These are phyloP conservation scores for Lasiosphaeria hispida DNA, from an alignment of 495 filamentous ascomycete species.

Conservation along the genomic window DNA sequence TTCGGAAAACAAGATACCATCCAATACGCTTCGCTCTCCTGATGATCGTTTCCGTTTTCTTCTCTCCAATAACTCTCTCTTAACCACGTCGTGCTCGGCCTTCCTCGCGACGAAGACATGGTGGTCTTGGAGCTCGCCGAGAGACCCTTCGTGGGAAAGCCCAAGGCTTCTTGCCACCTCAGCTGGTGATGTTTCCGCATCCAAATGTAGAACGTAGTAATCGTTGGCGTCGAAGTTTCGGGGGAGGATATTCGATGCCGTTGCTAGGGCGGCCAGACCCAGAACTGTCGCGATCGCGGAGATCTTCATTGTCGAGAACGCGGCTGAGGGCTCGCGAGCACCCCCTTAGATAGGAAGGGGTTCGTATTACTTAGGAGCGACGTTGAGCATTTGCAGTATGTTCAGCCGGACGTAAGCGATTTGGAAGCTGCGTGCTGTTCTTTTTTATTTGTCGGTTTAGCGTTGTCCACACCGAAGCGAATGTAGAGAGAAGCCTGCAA, in stretches of 20 bases:
- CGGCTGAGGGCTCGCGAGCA: conserved; percentile 14
- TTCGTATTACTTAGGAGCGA: neutral
- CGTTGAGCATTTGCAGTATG: neutral
- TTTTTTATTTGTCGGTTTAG: neutral
- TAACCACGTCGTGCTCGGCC: conserved; percentile 61
- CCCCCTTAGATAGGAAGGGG: conserved; percentile 10
- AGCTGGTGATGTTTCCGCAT: conserved; percentile 59
- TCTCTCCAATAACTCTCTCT: conserved; percentile 54
- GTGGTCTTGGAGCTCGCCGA: conserved; percentile 79
- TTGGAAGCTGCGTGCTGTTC: neutral
- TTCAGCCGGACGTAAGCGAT: neutral
- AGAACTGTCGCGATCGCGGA: conserved; percentile 33
- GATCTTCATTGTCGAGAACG: conserved; percentile 41
- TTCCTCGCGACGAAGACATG: conserved; percentile 77
- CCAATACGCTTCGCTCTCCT: conserved; percentile 57
- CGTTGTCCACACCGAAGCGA: neutral
- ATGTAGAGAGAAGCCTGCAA: too few species aligned
- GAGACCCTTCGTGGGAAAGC: conserved; percentile 75
- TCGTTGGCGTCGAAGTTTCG: conserved; percentile 69
- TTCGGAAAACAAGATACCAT: conserved; percentile 73
- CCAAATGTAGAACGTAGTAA: conserved; percentile 87
- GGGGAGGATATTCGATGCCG: conserved; percentile 35
- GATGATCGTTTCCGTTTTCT: conserved; percentile 59
- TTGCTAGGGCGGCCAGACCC: conserved; percentile 40
- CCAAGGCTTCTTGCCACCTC: conserved; percentile 72